Base-by-base conservation (phyloP, 768 basidiomycete genomes). In the Polyporus arcularius region DNA sequence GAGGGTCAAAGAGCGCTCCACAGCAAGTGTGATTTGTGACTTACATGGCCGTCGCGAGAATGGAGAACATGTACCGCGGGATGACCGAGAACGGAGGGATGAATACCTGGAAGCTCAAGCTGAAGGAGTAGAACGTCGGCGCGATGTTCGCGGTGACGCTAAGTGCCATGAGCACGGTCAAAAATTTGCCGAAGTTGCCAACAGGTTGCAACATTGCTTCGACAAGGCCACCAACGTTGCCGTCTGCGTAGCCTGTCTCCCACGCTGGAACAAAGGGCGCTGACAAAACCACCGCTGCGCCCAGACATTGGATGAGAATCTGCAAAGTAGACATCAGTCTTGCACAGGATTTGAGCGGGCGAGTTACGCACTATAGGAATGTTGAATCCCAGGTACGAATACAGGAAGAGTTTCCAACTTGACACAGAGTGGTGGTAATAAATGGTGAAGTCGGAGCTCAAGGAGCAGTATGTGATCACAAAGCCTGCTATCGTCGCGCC, bases 101-200 rank as follows among this genome's bases (percentile, higher is more conserved):
- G 66, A 87, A 79, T 1, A 88, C 79, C 69, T 94, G 92, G 64
- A 91, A 76, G 69, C 85, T 87, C 59, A 94, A 79, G 63, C 86
- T 84, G 58, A 89, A 82, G 46, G 88, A 91, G 72, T 97, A 97
- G 62, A 94, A 86, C 6, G 90, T 89, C 2, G 87, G 84, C 1
- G 91, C 89, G 47, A 92, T 88, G 74, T 94, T 95, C 3, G 84
- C 90, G 2, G 86, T 85, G 12, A 92, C 85, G 59, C 86, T 87
- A 32, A 95, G 74, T n/a, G 87, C 85, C 63, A 94, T 78, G 56
- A 94, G 69, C 30, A 89, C 88, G 0, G 87, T 78, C 47, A 92
- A 75, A 72, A 90, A 84, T 64, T 89, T 89, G 0, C 89, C 85
- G 72, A 90, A 90, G 35, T 79, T 79, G 1, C 85, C 84, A 1